Base-by-base conservation (phyloP, 805 yeast species). In the Saccharomycopsis malanga region DNA sequence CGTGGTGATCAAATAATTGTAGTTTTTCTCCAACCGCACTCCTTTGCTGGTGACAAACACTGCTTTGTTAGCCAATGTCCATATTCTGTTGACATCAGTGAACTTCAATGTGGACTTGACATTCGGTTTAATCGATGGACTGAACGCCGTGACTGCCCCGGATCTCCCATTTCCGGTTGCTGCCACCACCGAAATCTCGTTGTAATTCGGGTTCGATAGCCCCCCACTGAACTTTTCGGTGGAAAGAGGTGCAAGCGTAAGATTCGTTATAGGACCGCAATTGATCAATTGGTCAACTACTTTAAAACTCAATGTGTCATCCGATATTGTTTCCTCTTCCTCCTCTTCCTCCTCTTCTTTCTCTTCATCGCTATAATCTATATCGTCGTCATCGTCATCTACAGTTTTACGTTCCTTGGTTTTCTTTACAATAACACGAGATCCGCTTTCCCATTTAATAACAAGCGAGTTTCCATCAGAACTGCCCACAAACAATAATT, bases 261-360 rank as follows among this genome's bases (percentile, higher is more conserved):
- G 72, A 35, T 79, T 76, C 2, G 84, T 70, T 10, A 84, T 67
- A 0, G 96, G 95, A 0, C 96, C 96, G 54, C 74, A 69, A 56
- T 81, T 84, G 2, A 72, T 57, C 9, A 88, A 58, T 1, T 65
- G 63, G 54, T 87, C 93, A 27, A 72, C 65, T 17, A 68, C 57
- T 15, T 66, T 62, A 48, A 81, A 75, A 53, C 65, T 59, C 53
- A 65, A 62, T 7, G 34, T 42, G 29, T 30, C 41, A 18, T 32
- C 17, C 6, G 40, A 7, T 23, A 9, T 17, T 5, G 23, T 39
- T 9, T 30, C 29, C 7, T 30, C 48, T 30, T 39, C n/a, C 4
- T 35, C 22, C 17, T 35, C 41, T 7, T 39, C 36, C 18, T 48
- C 42, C 17, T 44, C 54, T 27, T 45, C 50, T 9, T 38, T 34